phyloP scores from a whole-genome alignment of 352 stramenopile genomes.

The Vaucheria bursata region DNA sequence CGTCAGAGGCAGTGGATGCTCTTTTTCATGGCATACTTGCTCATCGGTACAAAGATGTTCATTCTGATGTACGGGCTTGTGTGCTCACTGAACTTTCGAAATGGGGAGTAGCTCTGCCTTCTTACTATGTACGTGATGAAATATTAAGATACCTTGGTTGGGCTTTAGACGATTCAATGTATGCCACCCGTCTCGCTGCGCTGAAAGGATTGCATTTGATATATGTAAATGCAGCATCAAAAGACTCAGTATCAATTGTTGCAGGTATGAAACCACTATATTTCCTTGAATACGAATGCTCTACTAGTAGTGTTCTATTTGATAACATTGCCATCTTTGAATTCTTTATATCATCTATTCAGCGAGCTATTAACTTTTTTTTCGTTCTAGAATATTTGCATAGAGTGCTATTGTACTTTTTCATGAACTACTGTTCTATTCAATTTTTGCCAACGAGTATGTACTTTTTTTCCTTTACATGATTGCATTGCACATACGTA shows the following conservation, averaged over 20 bases:
- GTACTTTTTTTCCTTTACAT: too few species aligned
- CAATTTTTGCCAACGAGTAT: too few species aligned
- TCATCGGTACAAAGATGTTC: conserved; percentile 5
- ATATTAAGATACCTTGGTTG: conserved; percentile 5
- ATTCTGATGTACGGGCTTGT: not conserved
- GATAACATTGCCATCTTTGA: too few species aligned
- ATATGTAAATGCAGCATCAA: not conserved
- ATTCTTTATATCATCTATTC: too few species aligned
- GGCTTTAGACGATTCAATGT: not conserved
- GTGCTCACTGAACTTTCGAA: not conserved
- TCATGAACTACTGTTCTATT: too few species aligned
- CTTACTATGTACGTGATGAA: not conserved
- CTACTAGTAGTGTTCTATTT: too few species aligned
- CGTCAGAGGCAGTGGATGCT: not conserved
- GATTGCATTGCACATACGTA: too few species aligned
- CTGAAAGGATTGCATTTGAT: not conserved
- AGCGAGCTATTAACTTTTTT: too few species aligned
- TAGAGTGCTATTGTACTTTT: too few species aligned
- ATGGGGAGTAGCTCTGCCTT: not conserved
- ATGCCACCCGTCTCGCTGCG: not conserved
- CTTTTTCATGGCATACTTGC: not conserved
- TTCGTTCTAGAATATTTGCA: too few species aligned
- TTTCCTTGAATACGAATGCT: too few species aligned
- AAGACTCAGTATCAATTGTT: not conserved
- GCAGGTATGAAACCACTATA: not conserved